Base-by-base conservation (phyloP, 805 yeast species). In the Wickerhamiella alocasiicola region DNA sequence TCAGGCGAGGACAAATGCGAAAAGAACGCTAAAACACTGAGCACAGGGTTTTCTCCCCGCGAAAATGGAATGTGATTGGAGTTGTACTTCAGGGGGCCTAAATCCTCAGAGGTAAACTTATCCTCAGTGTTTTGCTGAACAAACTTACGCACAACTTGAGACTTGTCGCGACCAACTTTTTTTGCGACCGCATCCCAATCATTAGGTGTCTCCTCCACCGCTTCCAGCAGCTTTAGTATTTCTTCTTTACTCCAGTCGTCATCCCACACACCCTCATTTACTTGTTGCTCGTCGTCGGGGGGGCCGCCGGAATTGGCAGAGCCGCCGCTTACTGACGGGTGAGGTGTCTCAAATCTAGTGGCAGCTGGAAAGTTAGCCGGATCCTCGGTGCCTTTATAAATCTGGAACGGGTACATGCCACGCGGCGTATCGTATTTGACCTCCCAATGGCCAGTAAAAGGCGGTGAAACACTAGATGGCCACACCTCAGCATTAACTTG, bases 321-420 rank as follows among this genome's bases (percentile, higher is more conserved):
- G 4, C 30, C 30, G 5, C 18, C 21, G 19, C 23, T 23, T 6
- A 31, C 23, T 25, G 15, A 12, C 12, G 16, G 12, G 17, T 6
- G 17, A 25, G 24, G 18, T 31, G 23, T 27, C n/a, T n/a, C n/a
- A n/a, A n/a, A n/a, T n/a, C n/a, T n/a, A 24, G 31, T 31, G 18
- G 33, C 40, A 29, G 21, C 33, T 23, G 30, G 34, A 5, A 50
- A 49, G 41, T 46, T 49, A 31, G 40, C 40, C 2, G 58, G 57
- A 37, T 78, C 75, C 2, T 74, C 67, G 9, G 77, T 74, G 32
- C 78, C 71, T 46, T 78, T 79, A 61, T 75, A 81, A 20, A 87
- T 75, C 56, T 84, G 87, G 61, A 84, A 87, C 15, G 96, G 96
- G 56, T 83, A 85, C 51, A 84, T 63, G 0, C 96, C 96, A 48